These are phyloP conservation scores for Priceomyces fermenticarens DNA, from an alignment of 805 yeast genomes.

Conservation along the genomic window DNA sequence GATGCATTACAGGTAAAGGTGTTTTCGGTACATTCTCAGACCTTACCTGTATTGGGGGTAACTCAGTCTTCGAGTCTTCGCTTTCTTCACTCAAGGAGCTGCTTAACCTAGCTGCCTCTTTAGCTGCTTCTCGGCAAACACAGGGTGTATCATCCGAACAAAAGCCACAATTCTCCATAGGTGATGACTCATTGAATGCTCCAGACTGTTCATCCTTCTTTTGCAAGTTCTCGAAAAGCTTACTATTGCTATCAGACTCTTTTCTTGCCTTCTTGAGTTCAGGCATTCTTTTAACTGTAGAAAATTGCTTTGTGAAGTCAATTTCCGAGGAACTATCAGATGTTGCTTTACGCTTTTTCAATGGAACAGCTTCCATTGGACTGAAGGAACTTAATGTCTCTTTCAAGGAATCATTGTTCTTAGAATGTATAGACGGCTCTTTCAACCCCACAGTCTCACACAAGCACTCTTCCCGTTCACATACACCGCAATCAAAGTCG, in stretches of 20 bases:
- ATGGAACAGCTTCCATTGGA: conserved; percentile 68
- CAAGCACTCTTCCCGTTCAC: conserved; percentile 64
- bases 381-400: conserved; percentile 42
- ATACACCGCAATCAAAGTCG: conserved; percentile 59
- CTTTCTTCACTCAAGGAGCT: conserved; percentile 28
- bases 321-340: conserved; percentile 30
- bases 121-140: conserved; percentile 79
- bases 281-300: conserved; percentile 32
- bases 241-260: conserved; percentile 6
- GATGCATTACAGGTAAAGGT: conserved; percentile 58
- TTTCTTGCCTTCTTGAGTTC: conserved; percentile 31
- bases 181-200: conserved; percentile 43
- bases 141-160: conserved; percentile 92
- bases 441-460: conserved; percentile 55
- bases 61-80: conserved; percentile 22
- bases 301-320: conserved; percentile 55
- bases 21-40: conserved; percentile 27
- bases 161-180: conserved; percentile 83
- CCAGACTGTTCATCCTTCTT: conserved; percentile 16
- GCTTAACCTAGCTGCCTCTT: conserved; percentile 43
- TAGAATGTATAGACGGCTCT: conserved; percentile 11
- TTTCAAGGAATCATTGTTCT: conserved; percentile 18
- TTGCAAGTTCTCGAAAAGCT: conserved; percentile 3
- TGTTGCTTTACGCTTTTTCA: conserved; percentile 26
- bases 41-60: conserved; percentile 41